Evolutionary conservation across 768 basidiomycete species (phyloP).

Genomic region (Infundibulicybe gibba): DNA sequence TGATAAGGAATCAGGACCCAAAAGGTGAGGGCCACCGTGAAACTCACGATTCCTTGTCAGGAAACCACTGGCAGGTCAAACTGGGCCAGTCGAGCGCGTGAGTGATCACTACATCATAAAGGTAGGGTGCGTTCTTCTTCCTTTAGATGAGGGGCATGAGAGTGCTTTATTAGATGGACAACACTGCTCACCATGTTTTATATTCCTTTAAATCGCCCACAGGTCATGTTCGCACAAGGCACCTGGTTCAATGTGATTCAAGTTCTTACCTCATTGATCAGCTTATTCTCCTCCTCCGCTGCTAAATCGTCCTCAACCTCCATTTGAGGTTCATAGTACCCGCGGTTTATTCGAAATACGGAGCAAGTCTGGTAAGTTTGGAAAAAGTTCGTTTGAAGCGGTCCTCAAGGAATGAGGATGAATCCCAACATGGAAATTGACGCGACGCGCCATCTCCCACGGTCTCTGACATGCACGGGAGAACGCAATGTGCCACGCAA

Average conservation of each 20-base stretch:
- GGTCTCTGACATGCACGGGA: constrained; percentile 16
- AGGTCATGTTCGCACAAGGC: constrained; percentile 1
- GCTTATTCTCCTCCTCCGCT: constrained; percentile 84
- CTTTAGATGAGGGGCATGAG: constrained; percentile 30
- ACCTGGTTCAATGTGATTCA: constrained; percentile 3
- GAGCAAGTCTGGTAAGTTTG: neutral
- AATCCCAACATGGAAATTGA: constrained; percentile 11
- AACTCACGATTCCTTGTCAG: constrained; percentile 88
- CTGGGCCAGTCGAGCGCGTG: constrained; percentile 99
- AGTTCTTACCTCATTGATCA: constrained; percentile 82
- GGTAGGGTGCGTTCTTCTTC: constrained; percentile 97
- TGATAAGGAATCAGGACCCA: constrained; percentile 22
- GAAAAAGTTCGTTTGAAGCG: neutral
- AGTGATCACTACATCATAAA: constrained; percentile 96
- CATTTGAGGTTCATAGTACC: constrained; percentile 43
- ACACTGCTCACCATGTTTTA: constrained; percentile 64
- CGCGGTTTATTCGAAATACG: constrained; percentile 21
- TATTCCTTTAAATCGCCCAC: constrained; percentile 53
- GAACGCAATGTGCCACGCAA: too few species aligned
- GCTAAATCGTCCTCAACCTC: constrained; percentile 78
- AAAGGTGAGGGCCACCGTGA: neutral
- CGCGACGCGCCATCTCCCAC: constrained; percentile 43
- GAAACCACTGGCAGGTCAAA: constrained; percentile 98
- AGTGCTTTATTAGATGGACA: neutral
- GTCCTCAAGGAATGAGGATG: neutral